Base-by-base conservation (phyloP, 441 rosid genomes). In the Syzygium malaccense region DNA sequence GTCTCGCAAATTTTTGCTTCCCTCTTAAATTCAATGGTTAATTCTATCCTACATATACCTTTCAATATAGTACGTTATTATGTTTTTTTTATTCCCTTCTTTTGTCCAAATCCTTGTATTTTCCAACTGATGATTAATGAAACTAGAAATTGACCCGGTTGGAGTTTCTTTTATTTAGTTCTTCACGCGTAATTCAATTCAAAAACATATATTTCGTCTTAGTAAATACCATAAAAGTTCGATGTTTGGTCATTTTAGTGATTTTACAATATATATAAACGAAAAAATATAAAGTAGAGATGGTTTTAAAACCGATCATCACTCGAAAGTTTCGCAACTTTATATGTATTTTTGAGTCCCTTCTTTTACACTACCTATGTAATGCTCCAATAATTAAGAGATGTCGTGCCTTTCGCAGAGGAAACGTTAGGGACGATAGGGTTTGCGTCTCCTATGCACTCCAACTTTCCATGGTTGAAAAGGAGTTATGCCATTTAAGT, bases 31-130 rank as follows among this genome's bases (percentile, higher is more conserved):
- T 75, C 84, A 41, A 75, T 75, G 84, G 30, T 48, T 75, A 75
- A 75, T 75, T 41, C 84, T 75, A 14, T 75, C n/a, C 2, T 41
- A 26, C 84, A 6, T 75, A 13, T 41, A 75, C 14, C 30, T 75
- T 41, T 75, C 53, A 13, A 13, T 13, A 23, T 75, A 75, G 10
- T 23, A 41, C 18, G 9, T 41, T 41, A 7, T 75, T 75, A 11
- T 75, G 3, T 23, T 2, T 17, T 19, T 0, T 19, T 30, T 57
- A 7, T 1, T 37, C 3, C 1, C 0, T 6, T 20, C 41, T 13
- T 20, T 41, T 75, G 33, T 23, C 53, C 51, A 41, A 28, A 75
- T 41, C 51, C n/a, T 23, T 8, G 53, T 41, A 13, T 75, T 75
- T 37, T 11, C 51, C 17, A 75, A 75, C 23, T 20, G 17, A 75